phyloP scores from a whole-genome alignment of 805 yeast species.

The Zygosaccharomyces gambellarensis region DNA sequence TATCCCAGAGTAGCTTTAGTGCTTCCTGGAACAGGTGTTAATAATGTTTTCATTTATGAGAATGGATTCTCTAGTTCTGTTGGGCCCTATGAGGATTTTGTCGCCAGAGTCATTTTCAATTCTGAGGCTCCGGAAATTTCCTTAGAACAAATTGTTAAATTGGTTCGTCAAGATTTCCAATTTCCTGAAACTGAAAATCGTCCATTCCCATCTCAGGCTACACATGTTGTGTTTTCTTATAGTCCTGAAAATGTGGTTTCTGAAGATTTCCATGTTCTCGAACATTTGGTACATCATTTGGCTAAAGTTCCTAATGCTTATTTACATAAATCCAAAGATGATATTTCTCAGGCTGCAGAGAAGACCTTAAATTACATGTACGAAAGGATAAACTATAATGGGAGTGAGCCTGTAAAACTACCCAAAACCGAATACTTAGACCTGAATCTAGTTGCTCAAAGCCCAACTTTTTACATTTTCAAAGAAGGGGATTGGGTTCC shows the following conservation, averaged over 20 bases:
- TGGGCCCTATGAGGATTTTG: conserved; percentile 41
- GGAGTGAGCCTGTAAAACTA: conserved; percentile 29
- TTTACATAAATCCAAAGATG: conserved; percentile 50
- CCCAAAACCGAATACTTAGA: conserved; percentile 45
- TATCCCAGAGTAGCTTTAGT: conserved; percentile 46
- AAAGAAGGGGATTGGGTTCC: conserved; percentile 53
- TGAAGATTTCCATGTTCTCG: conserved; percentile 61
- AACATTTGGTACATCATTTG: conserved; percentile 55
- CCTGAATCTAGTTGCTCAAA: conserved; percentile 50
- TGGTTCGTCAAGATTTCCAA: conserved; percentile 19
- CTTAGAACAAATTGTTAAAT: conserved; percentile 9
- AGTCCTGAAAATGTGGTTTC: conserved; percentile 40
- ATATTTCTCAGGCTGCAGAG: conserved; percentile 41
- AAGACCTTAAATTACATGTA: conserved; percentile 34
- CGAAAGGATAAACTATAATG: conserved; percentile 43
- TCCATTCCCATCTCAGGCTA: conserved; percentile 16
- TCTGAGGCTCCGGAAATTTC: conserved; percentile 37
- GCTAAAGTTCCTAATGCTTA: conserved; percentile 54
- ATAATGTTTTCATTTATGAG: conserved; percentile 25
- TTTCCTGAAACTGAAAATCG: conserved; percentile 14
- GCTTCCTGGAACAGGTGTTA: conserved; percentile 42
- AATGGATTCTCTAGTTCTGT: conserved; percentile 25
- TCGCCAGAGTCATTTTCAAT: conserved; percentile 45
- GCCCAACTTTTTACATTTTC: conserved; percentile 59
- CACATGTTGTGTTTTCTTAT: conserved; percentile 51